phyloP scores from a whole-genome alignment of 768 basidiomycete species.

The Trametes cingulata region DNA sequence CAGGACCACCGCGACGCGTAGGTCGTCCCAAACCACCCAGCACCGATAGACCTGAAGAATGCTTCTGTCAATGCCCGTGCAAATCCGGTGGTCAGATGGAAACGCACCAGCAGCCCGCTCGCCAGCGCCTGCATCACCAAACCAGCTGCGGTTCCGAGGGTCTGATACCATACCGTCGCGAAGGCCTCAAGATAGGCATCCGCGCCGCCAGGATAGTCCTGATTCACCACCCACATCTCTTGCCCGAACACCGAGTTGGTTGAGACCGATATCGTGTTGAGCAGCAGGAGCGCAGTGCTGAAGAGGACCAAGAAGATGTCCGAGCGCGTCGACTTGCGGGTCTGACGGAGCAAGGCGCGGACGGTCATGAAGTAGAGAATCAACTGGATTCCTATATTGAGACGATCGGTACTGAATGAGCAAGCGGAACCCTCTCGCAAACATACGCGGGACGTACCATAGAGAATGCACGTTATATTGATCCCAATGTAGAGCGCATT shows the following conservation, averaged over 20 bases:
- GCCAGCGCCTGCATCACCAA: conserved; percentile 36
- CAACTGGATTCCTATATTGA: too few relatives aligned
- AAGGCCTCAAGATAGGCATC: conserved; percentile 35
- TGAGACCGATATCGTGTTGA: conserved; percentile 36
- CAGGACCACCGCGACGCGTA: conserved; percentile 2
- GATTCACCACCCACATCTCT: conserved; percentile 39
- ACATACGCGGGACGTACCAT: too few relatives aligned
- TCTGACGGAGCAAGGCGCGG: too few relatives aligned
- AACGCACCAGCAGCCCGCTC: conserved; percentile 40
- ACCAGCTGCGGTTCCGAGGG: conserved; percentile 26
- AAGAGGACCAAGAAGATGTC: conserved; percentile 27
- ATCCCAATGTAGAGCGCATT: too few relatives aligned
- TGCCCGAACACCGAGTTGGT: conserved; percentile 34
- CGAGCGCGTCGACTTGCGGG: neutral
- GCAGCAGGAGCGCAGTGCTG: conserved; percentile 29
- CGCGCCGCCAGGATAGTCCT: conserved; percentile 37
- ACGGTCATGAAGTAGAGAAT: too few relatives aligned
- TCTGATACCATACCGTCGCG: conserved; percentile 33
- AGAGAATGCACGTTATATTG: too few relatives aligned
- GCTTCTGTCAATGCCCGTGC: neutral
- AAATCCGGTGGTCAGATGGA: neutral
- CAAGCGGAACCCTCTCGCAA: too few relatives aligned
- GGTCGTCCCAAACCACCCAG: neutral
- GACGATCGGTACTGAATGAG: too few relatives aligned
- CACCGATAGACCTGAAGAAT: conserved; percentile 3